These are phyloP conservation scores for Ceriops decandra DNA, from an alignment of 345 rosid species.

Conservation along the genomic window DNA sequence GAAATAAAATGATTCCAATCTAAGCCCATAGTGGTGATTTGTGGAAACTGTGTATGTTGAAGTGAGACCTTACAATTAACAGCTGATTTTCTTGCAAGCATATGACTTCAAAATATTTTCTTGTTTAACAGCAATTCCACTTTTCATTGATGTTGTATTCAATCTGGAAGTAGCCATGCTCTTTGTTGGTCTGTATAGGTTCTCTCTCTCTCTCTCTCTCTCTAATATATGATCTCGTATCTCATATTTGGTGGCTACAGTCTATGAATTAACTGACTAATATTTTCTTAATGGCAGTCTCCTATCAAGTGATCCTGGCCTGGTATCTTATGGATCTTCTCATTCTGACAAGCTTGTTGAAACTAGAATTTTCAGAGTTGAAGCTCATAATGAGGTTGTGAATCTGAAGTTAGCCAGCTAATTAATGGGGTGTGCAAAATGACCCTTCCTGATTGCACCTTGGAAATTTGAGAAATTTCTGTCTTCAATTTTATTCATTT, in stretches of 20 bases:
- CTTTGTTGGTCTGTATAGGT: constrained; percentile 49
- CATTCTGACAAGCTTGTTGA: constrained; percentile 18
- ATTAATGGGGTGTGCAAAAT: background rate
- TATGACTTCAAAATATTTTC: background rate
- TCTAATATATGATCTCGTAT: background rate
- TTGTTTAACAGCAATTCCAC: constrained; percentile 37
- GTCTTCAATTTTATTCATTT: background rate
- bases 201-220: constrained; percentile 11
- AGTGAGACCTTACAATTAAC: background rate
- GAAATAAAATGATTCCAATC: too few species aligned
- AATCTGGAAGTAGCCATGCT: constrained; percentile 41
- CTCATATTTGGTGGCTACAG: background rate
- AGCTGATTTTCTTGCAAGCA: background rate
- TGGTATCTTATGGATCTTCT: constrained; percentile 25
- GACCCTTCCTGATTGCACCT: background rate
- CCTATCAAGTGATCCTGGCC: constrained; percentile 51
- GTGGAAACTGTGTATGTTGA: background rate
- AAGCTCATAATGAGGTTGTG: constrained; percentile 36
- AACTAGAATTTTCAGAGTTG: constrained; percentile 20
- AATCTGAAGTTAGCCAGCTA: background rate
- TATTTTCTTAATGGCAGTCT: constrained; percentile 35
- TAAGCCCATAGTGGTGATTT: too few species aligned
- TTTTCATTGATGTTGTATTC: constrained; percentile 29
- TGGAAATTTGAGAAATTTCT: background rate
- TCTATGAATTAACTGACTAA: constrained; percentile 6